Evolutionary conservation across 148 eudicot genomes (phyloP).

Genomic region (Chenopodium album): DNA sequence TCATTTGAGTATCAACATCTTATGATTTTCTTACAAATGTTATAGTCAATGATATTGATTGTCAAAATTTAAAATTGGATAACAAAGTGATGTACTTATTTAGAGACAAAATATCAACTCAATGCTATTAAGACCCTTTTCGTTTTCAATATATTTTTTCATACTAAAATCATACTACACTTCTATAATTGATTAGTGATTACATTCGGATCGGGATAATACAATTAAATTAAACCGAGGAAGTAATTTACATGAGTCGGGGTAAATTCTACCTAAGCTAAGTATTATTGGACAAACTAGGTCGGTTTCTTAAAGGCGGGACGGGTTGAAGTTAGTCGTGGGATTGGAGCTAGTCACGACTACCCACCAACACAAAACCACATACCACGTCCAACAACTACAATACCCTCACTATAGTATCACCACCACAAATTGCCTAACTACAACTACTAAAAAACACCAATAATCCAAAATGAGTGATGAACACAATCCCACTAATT

Average conservation of each 20-base stretch:
- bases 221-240: too few relatives aligned
- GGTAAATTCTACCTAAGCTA: neutral
- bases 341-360: neutral
- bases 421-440: conserved; percentile 1
- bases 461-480: neutral
- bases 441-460: neutral
- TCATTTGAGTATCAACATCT: too few relatives aligned
- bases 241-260: neutral
- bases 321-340: neutral
- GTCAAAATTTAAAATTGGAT: too few relatives aligned
- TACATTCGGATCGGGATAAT: too few relatives aligned
- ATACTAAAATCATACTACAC: too few relatives aligned
- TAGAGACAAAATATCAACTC: too few relatives aligned
- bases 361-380: neutral
- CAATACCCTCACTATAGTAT: neutral
- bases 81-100: too few relatives aligned
- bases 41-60: too few relatives aligned
- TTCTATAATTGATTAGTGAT: too few relatives aligned
- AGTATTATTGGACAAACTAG: neutral
- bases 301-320: neutral
- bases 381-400: neutral
- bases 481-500: neutral
- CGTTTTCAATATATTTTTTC: too few relatives aligned
- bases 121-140: too few relatives aligned
- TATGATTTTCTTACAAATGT: too few relatives aligned